Percentiles rank a stretch among this genome's conserved stretches.
phyloP scores from a whole-genome alignment of 2,329 filamentous ascomycete genomes.

The Dothiorella sarmentorum region DNA sequence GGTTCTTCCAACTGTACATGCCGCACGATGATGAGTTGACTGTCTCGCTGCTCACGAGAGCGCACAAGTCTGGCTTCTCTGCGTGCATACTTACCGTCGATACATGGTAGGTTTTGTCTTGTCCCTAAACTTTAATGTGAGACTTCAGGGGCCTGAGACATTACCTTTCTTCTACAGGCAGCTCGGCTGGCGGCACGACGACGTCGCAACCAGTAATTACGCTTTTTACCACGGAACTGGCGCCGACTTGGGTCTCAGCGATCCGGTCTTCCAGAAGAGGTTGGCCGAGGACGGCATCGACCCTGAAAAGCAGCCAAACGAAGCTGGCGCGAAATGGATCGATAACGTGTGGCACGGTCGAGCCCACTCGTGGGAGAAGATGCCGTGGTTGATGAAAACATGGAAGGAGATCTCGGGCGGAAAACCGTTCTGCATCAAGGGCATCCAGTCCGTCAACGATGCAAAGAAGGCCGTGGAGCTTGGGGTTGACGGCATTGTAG shows the following conservation, averaged over 20 bases:
- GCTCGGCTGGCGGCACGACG: slow-evolving; percentile 59
- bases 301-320: slow-evolving; percentile 48
- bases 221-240: slow-evolving; percentile 61
- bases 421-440: slow-evolving; percentile 62
- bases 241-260: slow-evolving; percentile 55
- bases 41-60: slow-evolving; percentile 54
- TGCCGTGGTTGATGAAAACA: slow-evolving; percentile 60
- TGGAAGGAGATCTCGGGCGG: slow-evolving; percentile 55
- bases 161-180: slow-evolving; percentile 29
- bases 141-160: not conserved
- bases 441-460: slow-evolving; percentile 65
- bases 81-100: slow-evolving; percentile 60
- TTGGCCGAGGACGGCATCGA: slow-evolving; percentile 54
- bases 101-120: slow-evolving; percentile 46
- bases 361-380: slow-evolving; percentile 63
- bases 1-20: slow-evolving; percentile 64
- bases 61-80: slow-evolving; percentile 53
- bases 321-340: slow-evolving; percentile 60
- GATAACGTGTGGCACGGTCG: slow-evolving; percentile 63
- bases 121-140: not conserved
- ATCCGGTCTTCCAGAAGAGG: slow-evolving; percentile 57
- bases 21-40: slow-evolving; percentile 61
- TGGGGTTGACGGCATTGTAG: slow-evolving; percentile 64
- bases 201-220: slow-evolving; percentile 56
- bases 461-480: slow-evolving; percentile 57